These are phyloP conservation scores for Neophaeococcomyces mojaviensis DNA, from an alignment of 2,329 filamentous ascomycete genomes.

Conservation along the genomic window DNA sequence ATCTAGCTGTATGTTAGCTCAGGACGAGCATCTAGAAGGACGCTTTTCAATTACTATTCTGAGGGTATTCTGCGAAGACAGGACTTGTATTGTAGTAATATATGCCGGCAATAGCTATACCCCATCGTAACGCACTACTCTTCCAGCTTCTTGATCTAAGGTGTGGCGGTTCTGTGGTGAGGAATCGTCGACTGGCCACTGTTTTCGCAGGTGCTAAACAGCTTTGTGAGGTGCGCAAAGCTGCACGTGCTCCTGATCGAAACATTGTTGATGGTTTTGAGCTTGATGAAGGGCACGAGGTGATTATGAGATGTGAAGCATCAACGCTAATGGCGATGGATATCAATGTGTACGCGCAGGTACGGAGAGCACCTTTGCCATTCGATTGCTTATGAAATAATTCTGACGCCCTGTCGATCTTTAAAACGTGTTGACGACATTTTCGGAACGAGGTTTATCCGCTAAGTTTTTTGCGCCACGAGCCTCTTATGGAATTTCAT, in stretches of 20 bases:
- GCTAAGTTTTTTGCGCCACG: too few relatives aligned
- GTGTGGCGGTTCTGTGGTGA: conserved; percentile 53
- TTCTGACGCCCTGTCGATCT: too few relatives aligned
- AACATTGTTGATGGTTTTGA: conserved; percentile 1
- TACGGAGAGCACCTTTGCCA: too few relatives aligned
- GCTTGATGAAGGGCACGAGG: background rate
- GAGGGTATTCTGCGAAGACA: conserved; percentile 75
- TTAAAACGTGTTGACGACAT: too few relatives aligned
- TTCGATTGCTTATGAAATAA: too few relatives aligned
- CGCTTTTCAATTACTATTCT: conserved; percentile 50
- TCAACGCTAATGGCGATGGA: background rate
- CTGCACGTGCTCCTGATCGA: conserved; percentile 5
- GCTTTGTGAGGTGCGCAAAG: conserved; percentile 5
- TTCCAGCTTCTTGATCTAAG: conserved; percentile 75
- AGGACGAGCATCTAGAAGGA: background rate
- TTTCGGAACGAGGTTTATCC: too few relatives aligned
- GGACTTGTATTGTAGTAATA: conserved; percentile 94
- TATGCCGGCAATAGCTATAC: conserved; percentile 64
- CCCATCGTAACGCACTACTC: conserved; percentile 65
- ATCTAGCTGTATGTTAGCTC: conserved; percentile 12
- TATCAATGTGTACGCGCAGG: too few relatives aligned
- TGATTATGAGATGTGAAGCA: background rate
- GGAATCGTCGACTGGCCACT: conserved; percentile 34
- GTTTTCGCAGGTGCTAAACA: conserved; percentile 1
- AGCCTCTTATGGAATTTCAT: too few relatives aligned